Base-by-base conservation (phyloP, 441 rosid species). In the Syzygium malaccense region DNA sequence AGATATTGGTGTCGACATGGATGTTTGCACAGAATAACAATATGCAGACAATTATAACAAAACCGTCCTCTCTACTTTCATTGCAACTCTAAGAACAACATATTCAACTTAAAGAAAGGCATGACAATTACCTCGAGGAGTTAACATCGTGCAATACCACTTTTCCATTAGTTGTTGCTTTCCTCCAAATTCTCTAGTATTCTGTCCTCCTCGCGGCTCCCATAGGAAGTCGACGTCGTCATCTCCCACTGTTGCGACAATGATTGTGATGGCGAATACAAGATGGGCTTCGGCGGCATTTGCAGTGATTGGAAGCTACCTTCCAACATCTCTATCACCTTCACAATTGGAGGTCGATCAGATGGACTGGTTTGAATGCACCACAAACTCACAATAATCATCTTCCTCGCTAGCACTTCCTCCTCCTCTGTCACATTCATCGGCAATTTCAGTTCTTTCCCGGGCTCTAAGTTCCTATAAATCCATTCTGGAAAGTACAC, bases 381-480 rank as follows among this genome's bases (percentile, higher is more conserved):
- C 93, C 94, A 92, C 64, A 92, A 80, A 51, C 93, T 90, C 66
- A 94, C 92, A 23, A 91, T 12, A 15, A 91, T 87, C 93, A 92
- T 89, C 90, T 91, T 93, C 88, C 90, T 91, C 2, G 45, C 89
- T 15, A 87, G 4, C 75, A 90, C 90, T 30, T 91, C 91, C 62
- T 92, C 95, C 41, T 87, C 91, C 49, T 86, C 45, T 3, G 26
- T 89, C 45, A 55, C 86, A 86, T 20, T 89, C 33, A 89, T 89
- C 19, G 8, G 66, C 3, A 71, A 86, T 79, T 51, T 55, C 26
- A 89, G 26, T 14, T 17, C 45, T 13, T 87, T 51, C 91, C 17
- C 4, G 0, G 7, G 7, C 64, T 58, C 64, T 26, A 58, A 58
- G 14, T 58, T 58, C 64, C 30, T 58, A 58, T 58, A 58, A 58